Conservation (phyloP, 1,284 basidiomycete species). For the Phaffia rhodozyma region DNA sequence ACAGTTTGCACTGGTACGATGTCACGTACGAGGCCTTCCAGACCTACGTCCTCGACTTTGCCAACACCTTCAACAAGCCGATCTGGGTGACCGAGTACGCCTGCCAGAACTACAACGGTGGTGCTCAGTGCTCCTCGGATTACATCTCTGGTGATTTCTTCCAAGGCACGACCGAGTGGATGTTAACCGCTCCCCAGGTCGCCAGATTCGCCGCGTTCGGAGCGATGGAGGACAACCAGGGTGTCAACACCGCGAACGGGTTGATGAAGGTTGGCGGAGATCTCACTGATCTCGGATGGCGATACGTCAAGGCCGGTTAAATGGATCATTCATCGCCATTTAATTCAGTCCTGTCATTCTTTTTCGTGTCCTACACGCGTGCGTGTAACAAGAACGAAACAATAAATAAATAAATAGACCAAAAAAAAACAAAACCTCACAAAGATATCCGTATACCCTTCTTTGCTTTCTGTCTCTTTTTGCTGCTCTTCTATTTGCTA, state of each 20-base stretch:
- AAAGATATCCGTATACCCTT: no score
- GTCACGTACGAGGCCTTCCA: slow-evolving; percentile 32
- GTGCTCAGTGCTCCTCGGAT: slow-evolving; percentile 41
- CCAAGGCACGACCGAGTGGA: slow-evolving; percentile 43
- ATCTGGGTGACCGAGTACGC: slow-evolving; percentile 34
- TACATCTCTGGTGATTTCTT: slow-evolving; percentile 48
- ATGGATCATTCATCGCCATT: no score
- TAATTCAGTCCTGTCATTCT: no score
- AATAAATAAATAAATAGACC: no score
- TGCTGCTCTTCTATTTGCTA: no score
- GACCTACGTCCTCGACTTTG: slow-evolving; percentile 33
- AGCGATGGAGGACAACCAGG: slow-evolving; percentile 53
- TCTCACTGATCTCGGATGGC: slow-evolving; percentile 31
- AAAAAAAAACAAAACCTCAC: no score
- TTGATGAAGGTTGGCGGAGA: slow-evolving; percentile 32
- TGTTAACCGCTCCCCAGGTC: slow-evolving; percentile 45
- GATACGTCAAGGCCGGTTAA: background rate
- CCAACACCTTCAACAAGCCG: slow-evolving; percentile 11
- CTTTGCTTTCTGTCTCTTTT: no score
- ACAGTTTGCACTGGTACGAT: slow-evolving; percentile 19
- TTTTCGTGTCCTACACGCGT: no score
- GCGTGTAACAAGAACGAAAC: no score
- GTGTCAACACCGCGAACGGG: slow-evolving; percentile 52
- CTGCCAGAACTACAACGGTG: slow-evolving; percentile 51
- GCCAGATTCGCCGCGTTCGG: slow-evolving; percentile 47